Evolutionary conservation across 176 grass and related monocot species (phyloP), one percentile per base, ranked within the genome.

Genomic region (Triticum urartu): DNA sequence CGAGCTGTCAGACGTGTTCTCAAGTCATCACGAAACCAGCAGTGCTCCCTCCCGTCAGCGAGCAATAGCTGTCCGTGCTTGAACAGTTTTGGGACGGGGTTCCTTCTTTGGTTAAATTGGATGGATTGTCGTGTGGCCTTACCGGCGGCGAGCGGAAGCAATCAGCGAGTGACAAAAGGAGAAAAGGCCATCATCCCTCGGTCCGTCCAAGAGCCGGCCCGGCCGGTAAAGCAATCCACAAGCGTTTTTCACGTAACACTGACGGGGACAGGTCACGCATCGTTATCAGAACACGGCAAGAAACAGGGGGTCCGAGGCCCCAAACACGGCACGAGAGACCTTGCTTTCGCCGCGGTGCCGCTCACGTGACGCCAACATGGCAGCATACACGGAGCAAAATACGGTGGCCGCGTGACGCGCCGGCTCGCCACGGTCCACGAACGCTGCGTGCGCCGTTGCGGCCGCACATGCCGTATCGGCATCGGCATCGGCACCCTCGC

Each of bases 351-450:
- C 62, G 0, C 9, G 47, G 32, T 63, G 79, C 64, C 14, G 14
- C 5, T 40, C 84, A 72, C 79, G 84, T 83, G 88, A 86, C 7
- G 32, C 42, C 82, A 73, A 69, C 75, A 50, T 79, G 81, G n/a
- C 36, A 52, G 54, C 1, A 18, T 79, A 54, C 24, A 25, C 28
- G 5, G 3, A 15, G 8, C 7, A 33, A 30, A 25, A 12, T 1
- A 7, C 33, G 20, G 11, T 1, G 17, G 24, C 59, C 38, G 74
- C 28, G 64, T 72, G 64, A 78, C 81, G 64, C 64, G 67, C 81
- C 88, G 86, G 40, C 21, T 58, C 72, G 79, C 78, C 64, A 8
- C 79, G 35, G 73, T 35, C 39, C 84, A 36, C 69, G 14, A 50
- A 72, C 54, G 56, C 56, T 15, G 48, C 64, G 48, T 50, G 62